Base-by-base conservation (phyloP, 2,329 filamentous ascomycete species). In the Coleophoma cylindrospora region DNA sequence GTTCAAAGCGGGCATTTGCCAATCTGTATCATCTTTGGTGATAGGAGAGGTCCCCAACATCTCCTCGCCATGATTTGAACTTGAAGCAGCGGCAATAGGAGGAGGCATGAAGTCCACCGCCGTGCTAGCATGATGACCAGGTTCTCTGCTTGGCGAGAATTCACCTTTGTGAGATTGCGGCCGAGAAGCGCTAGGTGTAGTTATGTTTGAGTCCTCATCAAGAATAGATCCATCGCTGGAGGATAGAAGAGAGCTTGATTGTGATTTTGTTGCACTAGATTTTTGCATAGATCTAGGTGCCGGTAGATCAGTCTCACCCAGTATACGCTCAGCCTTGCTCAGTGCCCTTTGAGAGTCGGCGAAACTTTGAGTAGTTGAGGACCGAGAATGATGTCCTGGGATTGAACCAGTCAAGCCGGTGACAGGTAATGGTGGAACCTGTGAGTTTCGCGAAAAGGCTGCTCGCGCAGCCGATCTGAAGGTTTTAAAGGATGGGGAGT, bases 221-320 rank as follows among this genome's bases (percentile, higher is more conserved):
- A 57, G 50, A 15, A 51, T 57, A 5, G 58, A 56, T n/a, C 61
- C 61, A 34, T 62, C 61, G 37, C 61, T 63, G 19, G 61, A 63
- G 47, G 57, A 57, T 19, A 54, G 57, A 13, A 58, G 15, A 55
- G 54, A 19, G 54, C 54, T 46, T 45, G 43, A 19, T 17, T 37
- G 15, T 15, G 34, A 38, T 7, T 15, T 47, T 27, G 17, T 19
- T 12, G 45, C 9, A 22, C 45, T 19, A 13, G 21, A 17, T 13
- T 37, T 3, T 33, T 34, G 13, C 27, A 34, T 34, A 45, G 17
- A 13, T 17, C 10, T 34, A n/a, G 45, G 45, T n/a, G 21, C 36
- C 21, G 17, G 36, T 21, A 15, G 50, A 8, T 47, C 32, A 37
- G 38, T 34, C 36, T 51, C 50, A 15, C 47, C 49, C 15, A 52